Conservation (phyloP, 2,329 filamentous ascomycete species). For the Nothopassalora personata region DNA sequence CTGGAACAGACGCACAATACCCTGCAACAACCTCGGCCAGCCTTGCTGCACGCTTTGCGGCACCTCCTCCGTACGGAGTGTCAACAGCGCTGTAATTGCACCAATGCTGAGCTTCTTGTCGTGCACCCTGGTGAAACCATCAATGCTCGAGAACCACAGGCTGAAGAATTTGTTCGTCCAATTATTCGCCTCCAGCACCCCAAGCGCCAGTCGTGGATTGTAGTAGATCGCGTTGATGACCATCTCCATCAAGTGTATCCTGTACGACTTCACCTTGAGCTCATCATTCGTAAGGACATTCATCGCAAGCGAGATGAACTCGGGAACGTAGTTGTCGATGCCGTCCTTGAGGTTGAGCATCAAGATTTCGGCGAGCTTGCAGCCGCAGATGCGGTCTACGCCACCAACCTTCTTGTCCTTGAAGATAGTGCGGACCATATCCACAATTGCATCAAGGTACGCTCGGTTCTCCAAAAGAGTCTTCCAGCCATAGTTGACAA, state of each 20-base stretch:
- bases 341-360: constrained; percentile 90
- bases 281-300: constrained; percentile 68
- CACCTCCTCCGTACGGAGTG: constrained; percentile 72
- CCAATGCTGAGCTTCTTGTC: constrained; percentile 98
- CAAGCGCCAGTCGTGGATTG: constrained; percentile 78
- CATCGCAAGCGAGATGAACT: constrained; percentile 90
- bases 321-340: constrained; percentile 80
- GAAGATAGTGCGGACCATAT: constrained; percentile 96
- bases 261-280: constrained; percentile 84
- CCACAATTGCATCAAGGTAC: constrained; percentile 81
- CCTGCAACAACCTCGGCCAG: constrained; percentile 86
- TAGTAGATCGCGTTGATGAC: constrained; percentile 98
- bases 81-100: constrained; percentile 81
- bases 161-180: constrained; percentile 99
- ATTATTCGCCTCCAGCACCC: constrained; percentile 80
- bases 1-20: constrained; percentile 86
- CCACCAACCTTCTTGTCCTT: constrained; percentile 85
- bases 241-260: constrained; percentile 97
- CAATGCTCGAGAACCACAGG: constrained; percentile 94
- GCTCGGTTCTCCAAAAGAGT: constrained; percentile 75
- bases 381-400: constrained; percentile 92
- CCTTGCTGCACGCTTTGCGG: constrained; percentile 90
- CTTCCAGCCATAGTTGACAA: constrained; percentile 83
- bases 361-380: constrained; percentile 93
- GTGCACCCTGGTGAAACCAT: constrained; percentile 86